Evolutionary conservation across 2,329 filamentous ascomycete species (phyloP).

Genomic region (Neonectria faginata): DNA sequence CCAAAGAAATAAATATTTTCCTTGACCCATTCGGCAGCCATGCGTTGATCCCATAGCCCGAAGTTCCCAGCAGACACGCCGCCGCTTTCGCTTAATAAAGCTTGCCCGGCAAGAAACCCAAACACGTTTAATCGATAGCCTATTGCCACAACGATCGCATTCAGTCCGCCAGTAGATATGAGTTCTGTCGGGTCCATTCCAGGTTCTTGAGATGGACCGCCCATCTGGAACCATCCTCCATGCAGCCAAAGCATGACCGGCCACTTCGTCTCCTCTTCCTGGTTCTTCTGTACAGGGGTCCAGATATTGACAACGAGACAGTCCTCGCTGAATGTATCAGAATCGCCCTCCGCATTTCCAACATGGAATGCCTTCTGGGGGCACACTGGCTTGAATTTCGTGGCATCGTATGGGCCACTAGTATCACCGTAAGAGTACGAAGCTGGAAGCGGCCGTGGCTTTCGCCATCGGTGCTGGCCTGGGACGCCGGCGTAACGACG

Average conservation of each 20-base stretch:
- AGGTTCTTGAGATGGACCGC: conserved; percentile 55
- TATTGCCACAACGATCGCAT: conserved; percentile 57
- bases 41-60: conserved; percentile 61
- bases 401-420: conserved; percentile 51
- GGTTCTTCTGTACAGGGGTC: conserved; percentile 50
- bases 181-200: conserved; percentile 58
- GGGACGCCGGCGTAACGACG: conserved; percentile 51
- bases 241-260: conserved; percentile 53
- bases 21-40: conserved; percentile 64
- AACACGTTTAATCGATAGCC: conserved; percentile 61
- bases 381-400: conserved; percentile 52
- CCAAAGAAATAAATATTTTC: conserved; percentile 59
- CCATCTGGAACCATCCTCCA: conserved; percentile 61
- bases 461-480: conserved; percentile 53
- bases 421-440: conserved; percentile 45
- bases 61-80: conserved; percentile 50
- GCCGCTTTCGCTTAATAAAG: conserved; percentile 47
- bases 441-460: conserved; percentile 49
- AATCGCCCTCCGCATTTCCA: conserved; percentile 41
- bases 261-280: conserved; percentile 37
- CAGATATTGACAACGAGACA: conserved; percentile 61
- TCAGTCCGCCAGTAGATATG: conserved; percentile 50
- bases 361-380: conserved; percentile 52
- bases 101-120: conserved; percentile 59
- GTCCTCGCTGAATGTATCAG: conserved; percentile 54